Conservation (phyloP, 345 rosid genomes). For the Capsella bursapastoris region DNA sequence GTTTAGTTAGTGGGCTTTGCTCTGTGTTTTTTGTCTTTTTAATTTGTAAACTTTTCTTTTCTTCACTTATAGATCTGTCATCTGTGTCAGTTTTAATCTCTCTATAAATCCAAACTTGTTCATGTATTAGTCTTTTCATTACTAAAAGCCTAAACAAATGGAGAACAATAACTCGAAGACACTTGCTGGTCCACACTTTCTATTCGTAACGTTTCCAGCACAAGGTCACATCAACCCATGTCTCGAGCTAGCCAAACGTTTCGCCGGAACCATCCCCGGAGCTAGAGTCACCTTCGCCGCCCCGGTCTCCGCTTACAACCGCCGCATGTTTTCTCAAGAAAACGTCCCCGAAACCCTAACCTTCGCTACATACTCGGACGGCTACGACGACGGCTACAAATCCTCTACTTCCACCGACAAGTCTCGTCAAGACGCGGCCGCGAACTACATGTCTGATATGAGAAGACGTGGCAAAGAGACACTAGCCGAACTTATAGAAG, state of each 20-base stretch:
- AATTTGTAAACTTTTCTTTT: neutral
- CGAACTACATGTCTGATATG: conserved; percentile 43
- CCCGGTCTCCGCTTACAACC: conserved; percentile 44
- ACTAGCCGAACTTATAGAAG: conserved; percentile 46
- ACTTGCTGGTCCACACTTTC: conserved; percentile 46
- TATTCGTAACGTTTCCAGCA: conserved; percentile 56
- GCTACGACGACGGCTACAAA: conserved; percentile 55
- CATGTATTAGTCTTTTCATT: too few relatives aligned
- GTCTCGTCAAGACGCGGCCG: conserved; percentile 25
- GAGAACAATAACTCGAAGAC: conserved; percentile 3
- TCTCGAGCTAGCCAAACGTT: conserved; percentile 63
- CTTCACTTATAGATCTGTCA: conserved; percentile 1
- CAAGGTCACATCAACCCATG: conserved; percentile 77
- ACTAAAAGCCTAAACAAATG: neutral
- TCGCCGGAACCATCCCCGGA: conserved; percentile 45
- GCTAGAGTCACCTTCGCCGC: conserved; percentile 58
- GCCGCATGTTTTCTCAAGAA: conserved; percentile 44
- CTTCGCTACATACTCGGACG: conserved; percentile 63
- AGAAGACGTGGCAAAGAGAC: conserved; percentile 49
- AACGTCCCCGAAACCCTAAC: conserved; percentile 31
- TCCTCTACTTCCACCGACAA: conserved; percentile 2
- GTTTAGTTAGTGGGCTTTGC: neutral
- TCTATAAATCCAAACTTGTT: conserved; percentile 6
- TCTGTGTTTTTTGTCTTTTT: neutral
- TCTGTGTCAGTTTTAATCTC: conserved; percentile 12